Conservation (phyloP, 768 basidiomycete genomes). For the Ephemerocybe angulata region DNA sequence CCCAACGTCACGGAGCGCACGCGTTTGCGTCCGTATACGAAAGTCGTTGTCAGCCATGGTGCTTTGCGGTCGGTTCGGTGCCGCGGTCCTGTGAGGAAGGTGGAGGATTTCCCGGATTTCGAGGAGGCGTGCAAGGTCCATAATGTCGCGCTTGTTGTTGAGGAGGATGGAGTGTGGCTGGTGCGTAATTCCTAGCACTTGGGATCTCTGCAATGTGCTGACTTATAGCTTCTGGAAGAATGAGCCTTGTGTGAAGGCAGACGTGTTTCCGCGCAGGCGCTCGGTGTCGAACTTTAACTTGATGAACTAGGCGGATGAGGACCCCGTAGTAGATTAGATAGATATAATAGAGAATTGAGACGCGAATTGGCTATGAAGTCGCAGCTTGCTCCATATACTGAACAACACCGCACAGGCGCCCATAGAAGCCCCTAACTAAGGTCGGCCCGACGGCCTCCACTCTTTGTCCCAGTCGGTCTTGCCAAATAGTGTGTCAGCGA, state of each 20-base stretch:
- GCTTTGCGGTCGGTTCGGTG: background rate
- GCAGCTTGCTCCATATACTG: no score
- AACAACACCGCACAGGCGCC: no score
- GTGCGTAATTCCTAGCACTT: background rate
- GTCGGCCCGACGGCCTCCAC: background rate
- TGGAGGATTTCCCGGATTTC: background rate
- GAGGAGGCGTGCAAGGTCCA: background rate
- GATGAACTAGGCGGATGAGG: background rate
- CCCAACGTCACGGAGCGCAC: background rate
- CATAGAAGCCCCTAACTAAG: no score
- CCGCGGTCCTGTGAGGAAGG: background rate
- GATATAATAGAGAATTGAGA: background rate
- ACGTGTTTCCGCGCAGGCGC: background rate
- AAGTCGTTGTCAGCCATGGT: background rate
- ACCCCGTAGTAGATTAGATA: background rate
- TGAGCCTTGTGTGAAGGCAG: background rate
- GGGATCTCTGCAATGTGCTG: background rate
- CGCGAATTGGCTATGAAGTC: background rate
- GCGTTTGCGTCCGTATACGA: background rate
- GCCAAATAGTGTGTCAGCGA: slow-evolving; percentile 4
- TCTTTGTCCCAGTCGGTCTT: background rate
- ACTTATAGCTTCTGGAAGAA: background rate
- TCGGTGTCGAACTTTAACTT: background rate
- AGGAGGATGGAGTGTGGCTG: background rate
- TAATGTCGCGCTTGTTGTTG: background rate